Evolutionary conservation across 768 basidiomycete genomes (phyloP), one percentile per base, ranked within the genome.

Genomic region (Cubamyces lactineus): DNA sequence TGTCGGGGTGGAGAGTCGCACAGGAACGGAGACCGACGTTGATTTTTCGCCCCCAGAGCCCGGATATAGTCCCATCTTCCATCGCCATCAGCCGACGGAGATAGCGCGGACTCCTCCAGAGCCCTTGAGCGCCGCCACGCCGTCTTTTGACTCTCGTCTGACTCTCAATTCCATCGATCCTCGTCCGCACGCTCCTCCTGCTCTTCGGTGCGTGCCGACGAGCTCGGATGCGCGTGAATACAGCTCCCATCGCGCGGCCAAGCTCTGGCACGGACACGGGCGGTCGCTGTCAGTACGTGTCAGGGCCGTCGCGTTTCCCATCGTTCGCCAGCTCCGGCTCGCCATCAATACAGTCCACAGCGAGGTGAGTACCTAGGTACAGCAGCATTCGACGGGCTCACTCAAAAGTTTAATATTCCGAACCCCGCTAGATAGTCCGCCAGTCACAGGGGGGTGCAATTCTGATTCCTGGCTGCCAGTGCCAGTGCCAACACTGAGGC

Each of bases 321-420:
- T 34, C 34, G 34, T 11, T 34, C 5, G 34, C 34, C 34, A 6
- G 5, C 34, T 34, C 34, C 9, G 6, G 34, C 34, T 5, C 34
- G 34, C 34, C 5, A 34, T 34, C 34, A 34, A 34, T 34, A 34
- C 34, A 34, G 9, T 34, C 53, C 43, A 41, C 24, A 26, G 45
- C 45, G 16, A 21, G 45, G 21, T 46, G 45, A 46, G 45, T 46
- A 23, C 45, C 11, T 23, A 19, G 19, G 21, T 12, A 23, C 19
- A 43, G 15, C n/a, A 5, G 48, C 34, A 34, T 34, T 34, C 34
- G 26, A 23, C 28, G 48, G 45, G 30, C 13, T 42, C 52, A 66
- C 62, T 65, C 59, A 69, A 69, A 69, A 69, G 65, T 65, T 65
- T 66, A 66, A 65, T 65, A 55, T 59, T 59, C 52, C 59, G 50